Evolutionary conservation across 2,329 filamentous ascomycete genomes (phyloP), one percentile per base, ranked within the genome.

Genomic region (Colletotrichum sojae): DNA sequence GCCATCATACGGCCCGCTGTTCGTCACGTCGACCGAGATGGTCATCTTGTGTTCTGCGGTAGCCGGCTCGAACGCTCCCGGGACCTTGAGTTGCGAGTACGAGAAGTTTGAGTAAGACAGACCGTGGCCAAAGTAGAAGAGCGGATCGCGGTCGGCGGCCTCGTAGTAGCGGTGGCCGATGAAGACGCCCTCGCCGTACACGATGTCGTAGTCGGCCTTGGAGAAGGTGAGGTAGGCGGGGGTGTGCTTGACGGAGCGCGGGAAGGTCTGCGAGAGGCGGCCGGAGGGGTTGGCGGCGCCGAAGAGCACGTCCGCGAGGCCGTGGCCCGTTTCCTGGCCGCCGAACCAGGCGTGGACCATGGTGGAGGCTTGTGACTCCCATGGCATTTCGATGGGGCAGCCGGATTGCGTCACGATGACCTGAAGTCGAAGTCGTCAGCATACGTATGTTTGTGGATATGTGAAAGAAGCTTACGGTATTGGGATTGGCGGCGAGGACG

Each of bases 91-190:
- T 48, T 86, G 81, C 1, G 83, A 86, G 72, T 87, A 85, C 10
- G 78, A 73, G 77, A 95, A 95, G 0, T 83, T 89, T 0, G 92
- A 94, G 80, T 95, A 96, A 16, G 91, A 92, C 1, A 96, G 84
- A 2, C 94, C 94, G 75, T 94, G 90, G 13, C 93, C 93, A 76
- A 97, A 97, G 66, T 91, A 86, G 79, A 95, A 96, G 31, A 92
- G 85, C 0, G 91, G 88, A 1, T 85, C 83, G 5, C 89, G 84
- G 43, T 90, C 84, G n/a, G 87, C 85, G 74, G 88, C 90, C 76
- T 96, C 93, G 78, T 94, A 96, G 82, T 90, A 94, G 22, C 92
- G 86, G 81, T 96, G 96, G 4, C 93, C 93, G 45, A 95, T 85
- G 77, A 94, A 95, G 53, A 96, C 84, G 70, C 94, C 93, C 78